Percentiles rank a stretch among this genome's conserved stretches.
phyloP scores from a whole-genome alignment of 2,329 filamentous ascomycete species.

The Aspergillus fijiensis region DNA sequence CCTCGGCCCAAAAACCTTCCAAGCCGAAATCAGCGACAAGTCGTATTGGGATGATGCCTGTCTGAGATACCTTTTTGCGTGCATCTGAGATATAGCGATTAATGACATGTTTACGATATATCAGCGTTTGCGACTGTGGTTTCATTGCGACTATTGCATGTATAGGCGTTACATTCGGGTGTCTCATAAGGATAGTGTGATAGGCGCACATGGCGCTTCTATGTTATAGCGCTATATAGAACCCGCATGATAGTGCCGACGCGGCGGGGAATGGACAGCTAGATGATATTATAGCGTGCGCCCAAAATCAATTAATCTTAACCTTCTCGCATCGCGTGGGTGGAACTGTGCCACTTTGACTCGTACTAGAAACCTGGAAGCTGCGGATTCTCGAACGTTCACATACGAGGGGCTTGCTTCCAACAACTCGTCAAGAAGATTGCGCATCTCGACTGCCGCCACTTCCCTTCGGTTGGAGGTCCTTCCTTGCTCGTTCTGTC shows the following conservation, averaged over 20 bases:
- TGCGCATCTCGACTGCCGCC: slow-evolving; percentile 49
- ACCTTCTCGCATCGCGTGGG: slow-evolving; percentile 52
- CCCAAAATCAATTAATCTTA: slow-evolving; percentile 56
- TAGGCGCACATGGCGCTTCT: slow-evolving; percentile 3
- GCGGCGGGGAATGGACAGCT: not conserved
- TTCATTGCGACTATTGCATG: slow-evolving; percentile 18
- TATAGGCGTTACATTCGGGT: slow-evolving; percentile 16
- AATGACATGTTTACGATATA: slow-evolving; percentile 10
- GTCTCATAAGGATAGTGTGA: slow-evolving; percentile 2
- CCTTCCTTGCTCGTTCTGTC: slow-evolving; percentile 27
- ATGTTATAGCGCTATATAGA: slow-evolving; percentile 13
- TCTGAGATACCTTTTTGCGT: slow-evolving; percentile 24
- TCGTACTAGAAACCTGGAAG: slow-evolving; percentile 54
- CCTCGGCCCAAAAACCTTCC: slow-evolving; percentile 25
- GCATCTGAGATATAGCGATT: slow-evolving; percentile 9
- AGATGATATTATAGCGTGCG: slow-evolving; percentile 33
- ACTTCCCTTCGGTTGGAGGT: slow-evolving; percentile 47
- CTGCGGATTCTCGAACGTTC: slow-evolving; percentile 52
- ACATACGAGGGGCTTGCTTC: slow-evolving; percentile 50
- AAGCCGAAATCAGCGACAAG: slow-evolving; percentile 29
- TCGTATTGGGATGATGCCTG: slow-evolving; percentile 42
- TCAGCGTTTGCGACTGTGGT: slow-evolving; percentile 1
- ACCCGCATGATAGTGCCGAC: not conserved
- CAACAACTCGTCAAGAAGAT: slow-evolving; percentile 49
- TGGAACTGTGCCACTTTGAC: slow-evolving; percentile 58